Base-by-base conservation (phyloP, 2,329 filamentous ascomycete species). In the Raffaelea arxii region DNA sequence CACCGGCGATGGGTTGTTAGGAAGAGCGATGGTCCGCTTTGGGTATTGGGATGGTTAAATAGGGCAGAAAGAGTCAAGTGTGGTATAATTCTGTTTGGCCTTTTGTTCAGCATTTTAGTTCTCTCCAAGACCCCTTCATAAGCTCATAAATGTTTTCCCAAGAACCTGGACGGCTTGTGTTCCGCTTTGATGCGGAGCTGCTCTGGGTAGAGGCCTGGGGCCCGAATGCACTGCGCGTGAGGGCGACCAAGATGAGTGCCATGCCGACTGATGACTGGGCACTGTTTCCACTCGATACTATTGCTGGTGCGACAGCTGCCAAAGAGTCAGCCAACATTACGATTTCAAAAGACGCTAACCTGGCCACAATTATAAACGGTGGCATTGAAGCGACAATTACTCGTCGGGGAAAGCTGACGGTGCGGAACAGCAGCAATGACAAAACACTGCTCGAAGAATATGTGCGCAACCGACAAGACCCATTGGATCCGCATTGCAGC, bases 401-500 rank as follows among this genome's bases (percentile, higher is more conserved):
- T 2, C 57, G 62, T 11, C 59, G 64, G 23, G 74, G 74, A 27
- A 77, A 77, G 54, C 55, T 78, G 32, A 69, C 62, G 27, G 64
- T 78, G 46, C 63, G 60, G 52, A 65, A 74, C 51, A 18, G 35
- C 10, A 50, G 57, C 2, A 61, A 57, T 3, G 67, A 66, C 30
- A 64, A 63, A 23, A 55, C 65, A 11, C 54, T 78, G 2, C 60
- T 78, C 0, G 74, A 78, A 49, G 75, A 79, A 51, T 78, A 72
- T 54, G 61, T 65, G 25, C 69, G 75, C 19, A 64, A 72, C 49
- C 66, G 74, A 7, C 55, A 58, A 25, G 74, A 81, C 49, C 62
- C 70, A 3, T 56, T 58, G 5, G 77, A 81, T 51, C 74, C 77
- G 1, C 79, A 79, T 56, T 75, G 72, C 59, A 78, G 74, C 51